A percentile compares a stretch with the other conserved stretches of the same genome.
phyloP scores from a whole-genome alignment of 176 grass and related monocot genomes.

The Poa annua region DNA sequence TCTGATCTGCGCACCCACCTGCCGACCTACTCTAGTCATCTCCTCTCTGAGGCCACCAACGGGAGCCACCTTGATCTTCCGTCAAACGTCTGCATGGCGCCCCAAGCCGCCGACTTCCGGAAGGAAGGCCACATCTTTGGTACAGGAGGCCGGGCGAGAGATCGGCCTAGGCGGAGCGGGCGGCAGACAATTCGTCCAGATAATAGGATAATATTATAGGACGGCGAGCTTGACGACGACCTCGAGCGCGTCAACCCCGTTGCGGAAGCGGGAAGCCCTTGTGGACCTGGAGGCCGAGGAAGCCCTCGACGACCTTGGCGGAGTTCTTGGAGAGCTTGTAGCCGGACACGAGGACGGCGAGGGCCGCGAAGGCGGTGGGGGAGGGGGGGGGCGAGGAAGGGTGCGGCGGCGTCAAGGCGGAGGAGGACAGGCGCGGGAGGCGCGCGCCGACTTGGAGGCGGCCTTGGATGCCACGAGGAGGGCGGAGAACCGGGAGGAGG shows the following conservation, averaged over 20 bases:
- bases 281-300: slow-evolving; percentile 82
- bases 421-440: slow-evolving; percentile 43
- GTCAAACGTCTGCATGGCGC: too few species aligned
- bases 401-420: slow-evolving; percentile 51
- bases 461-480: slow-evolving; percentile 76
- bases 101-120: too few species aligned
- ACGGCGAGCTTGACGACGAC: slow-evolving; percentile 71
- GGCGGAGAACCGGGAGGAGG: slow-evolving; percentile 58
- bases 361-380: slow-evolving; percentile 45
- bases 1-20: too few species aligned
- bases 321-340: slow-evolving; percentile 83
- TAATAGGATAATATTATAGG: too few species aligned
- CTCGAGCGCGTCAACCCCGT: slow-evolving; percentile 64
- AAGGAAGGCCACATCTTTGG: too few species aligned
- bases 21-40: too few species aligned
- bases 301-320: slow-evolving; percentile 77
- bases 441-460: slow-evolving; percentile 61
- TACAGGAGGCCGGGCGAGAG: too few species aligned
- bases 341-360: slow-evolving; percentile 65
- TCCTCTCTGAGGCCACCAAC: too few species aligned
- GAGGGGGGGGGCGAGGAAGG: slow-evolving; percentile 52
- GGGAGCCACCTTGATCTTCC: too few species aligned
- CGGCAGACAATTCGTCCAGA: too few species aligned
- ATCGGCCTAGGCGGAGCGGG: too few species aligned
- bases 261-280: slow-evolving; percentile 63